Evolutionary conservation across 805 yeast genomes (phyloP).

Genomic region (Suhomyces kilbournensis): DNA sequence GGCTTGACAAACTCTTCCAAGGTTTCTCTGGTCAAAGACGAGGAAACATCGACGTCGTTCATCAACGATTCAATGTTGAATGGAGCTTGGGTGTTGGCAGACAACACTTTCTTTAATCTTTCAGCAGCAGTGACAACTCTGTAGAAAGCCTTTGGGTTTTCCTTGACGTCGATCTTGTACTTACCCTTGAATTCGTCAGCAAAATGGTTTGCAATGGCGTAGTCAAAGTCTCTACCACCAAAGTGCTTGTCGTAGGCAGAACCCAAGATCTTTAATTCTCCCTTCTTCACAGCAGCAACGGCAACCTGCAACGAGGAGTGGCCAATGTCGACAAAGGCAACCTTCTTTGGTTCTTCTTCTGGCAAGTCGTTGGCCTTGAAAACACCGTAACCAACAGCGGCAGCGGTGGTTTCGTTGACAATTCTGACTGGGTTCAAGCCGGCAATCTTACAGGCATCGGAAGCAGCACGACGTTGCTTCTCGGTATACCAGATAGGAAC

Average conservation of each 20-base stretch:
- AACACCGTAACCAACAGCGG: slow-evolving; percentile 98
- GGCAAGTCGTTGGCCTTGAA: slow-evolving; percentile 92
- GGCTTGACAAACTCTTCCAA: slow-evolving; percentile 88
- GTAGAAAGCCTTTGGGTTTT: slow-evolving; percentile 92
- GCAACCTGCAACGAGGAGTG: slow-evolving; percentile 92
- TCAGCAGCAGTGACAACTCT: slow-evolving; percentile 92
- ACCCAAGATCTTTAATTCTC: slow-evolving; percentile 91
- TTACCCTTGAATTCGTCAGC: slow-evolving; percentile 88
- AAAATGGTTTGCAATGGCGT: slow-evolving; percentile 90
- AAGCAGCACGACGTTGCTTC: slow-evolving; percentile 91
- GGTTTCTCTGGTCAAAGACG: slow-evolving; percentile 85
- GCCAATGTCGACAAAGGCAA: slow-evolving; percentile 95
- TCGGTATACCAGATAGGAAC: slow-evolving; percentile 98
- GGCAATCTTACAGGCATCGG: slow-evolving; percentile 94
- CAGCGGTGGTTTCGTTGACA: slow-evolving; percentile 96
- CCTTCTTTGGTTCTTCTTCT: slow-evolving; percentile 85
- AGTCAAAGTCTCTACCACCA: slow-evolving; percentile 97
- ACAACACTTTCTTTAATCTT: slow-evolving; percentile 89
- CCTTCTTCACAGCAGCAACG: slow-evolving; percentile 88
- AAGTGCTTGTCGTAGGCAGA: slow-evolving; percentile 92
- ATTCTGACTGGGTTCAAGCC: slow-evolving; percentile 98
- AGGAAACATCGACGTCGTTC: slow-evolving; percentile 94
- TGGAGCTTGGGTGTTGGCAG: slow-evolving; percentile 95
- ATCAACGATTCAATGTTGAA: slow-evolving; percentile 93
- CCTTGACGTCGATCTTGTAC: slow-evolving; percentile 88